Percentiles rank a stretch among this genome's conserved stretches.
These are phyloP conservation scores for Lactarius evosmus DNA, from an alignment of 768 basidiomycete species.

Conservation along the genomic window DNA sequence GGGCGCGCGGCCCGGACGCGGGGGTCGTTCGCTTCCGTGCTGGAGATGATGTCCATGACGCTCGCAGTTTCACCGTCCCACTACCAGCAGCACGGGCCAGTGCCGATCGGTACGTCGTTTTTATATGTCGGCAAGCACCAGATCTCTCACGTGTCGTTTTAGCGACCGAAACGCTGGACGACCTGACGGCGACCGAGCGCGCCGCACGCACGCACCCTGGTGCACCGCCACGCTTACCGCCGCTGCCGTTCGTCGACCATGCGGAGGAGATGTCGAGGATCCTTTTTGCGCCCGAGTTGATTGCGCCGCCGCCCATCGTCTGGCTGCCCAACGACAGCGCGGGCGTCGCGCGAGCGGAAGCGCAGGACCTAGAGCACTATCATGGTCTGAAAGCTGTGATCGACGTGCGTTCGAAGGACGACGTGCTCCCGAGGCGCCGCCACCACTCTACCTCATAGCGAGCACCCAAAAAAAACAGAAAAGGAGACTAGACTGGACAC, in stretches of 20 bases:
- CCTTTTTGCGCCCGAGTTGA: constrained; percentile 77
- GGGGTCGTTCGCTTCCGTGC: constrained; percentile 74
- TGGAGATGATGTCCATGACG: constrained; percentile 82
- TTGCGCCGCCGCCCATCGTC: constrained; percentile 74
- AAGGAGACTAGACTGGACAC: constrained; percentile 5
- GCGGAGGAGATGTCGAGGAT: constrained; percentile 75
- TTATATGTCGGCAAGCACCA: neutral
- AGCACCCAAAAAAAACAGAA: neutral
- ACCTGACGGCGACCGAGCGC: constrained; percentile 72
- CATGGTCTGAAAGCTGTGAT: constrained; percentile 69
- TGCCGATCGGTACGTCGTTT: constrained; percentile 59
- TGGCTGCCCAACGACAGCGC: constrained; percentile 82
- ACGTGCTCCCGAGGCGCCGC: constrained; percentile 42
- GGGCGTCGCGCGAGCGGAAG: constrained; percentile 71
- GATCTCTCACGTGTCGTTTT: constrained; percentile 7
- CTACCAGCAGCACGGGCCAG: constrained; percentile 51
- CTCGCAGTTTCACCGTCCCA: constrained; percentile 69
- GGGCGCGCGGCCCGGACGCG: constrained; percentile 43
- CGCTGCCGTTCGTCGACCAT: constrained; percentile 67
- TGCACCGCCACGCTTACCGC: constrained; percentile 68
- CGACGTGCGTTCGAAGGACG: constrained; percentile 56
- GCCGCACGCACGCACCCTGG: constrained; percentile 76
- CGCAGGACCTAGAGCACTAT: constrained; percentile 69
- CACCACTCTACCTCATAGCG: constrained; percentile 23
- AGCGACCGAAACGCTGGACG: constrained; percentile 79